Conservation (phyloP, 495 filamentous ascomycete species). For the Aspergillus indologenus region DNA sequence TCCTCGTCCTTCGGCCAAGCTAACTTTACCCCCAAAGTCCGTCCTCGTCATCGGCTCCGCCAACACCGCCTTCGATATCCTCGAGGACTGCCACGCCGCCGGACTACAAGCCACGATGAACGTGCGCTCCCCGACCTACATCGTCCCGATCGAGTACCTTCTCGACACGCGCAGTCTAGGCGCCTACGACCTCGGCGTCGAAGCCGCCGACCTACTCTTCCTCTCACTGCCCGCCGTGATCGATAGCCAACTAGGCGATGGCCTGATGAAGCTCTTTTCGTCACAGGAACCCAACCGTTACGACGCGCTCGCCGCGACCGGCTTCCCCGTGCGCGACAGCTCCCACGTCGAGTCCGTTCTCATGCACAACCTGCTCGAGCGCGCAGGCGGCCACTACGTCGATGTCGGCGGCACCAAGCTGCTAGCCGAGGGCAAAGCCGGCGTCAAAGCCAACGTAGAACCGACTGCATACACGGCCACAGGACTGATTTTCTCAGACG, state of each 20-base stretch:
- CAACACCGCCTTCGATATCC: conserved; percentile 48
- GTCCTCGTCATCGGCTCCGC: conserved; percentile 43
- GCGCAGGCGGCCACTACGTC: conserved; percentile 37
- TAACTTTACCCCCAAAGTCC: conserved; percentile 19
- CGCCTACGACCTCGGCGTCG: conserved; percentile 22
- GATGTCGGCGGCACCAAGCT: conserved; percentile 36
- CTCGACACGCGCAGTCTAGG: conserved; percentile 19
- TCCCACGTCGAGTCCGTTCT: conserved; percentile 11
- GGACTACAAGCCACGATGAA: conserved; percentile 40
- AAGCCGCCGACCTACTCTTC: conserved; percentile 18
- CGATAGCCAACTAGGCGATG: conserved; percentile 18
- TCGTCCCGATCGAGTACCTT: conserved; percentile 28
- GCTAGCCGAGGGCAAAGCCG: conserved; percentile 29
- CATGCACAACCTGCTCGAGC: conserved; percentile 24
- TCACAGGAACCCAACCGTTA: conserved; percentile 21
- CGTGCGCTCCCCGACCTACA: conserved; percentile 33
- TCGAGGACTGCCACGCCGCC: conserved; percentile 40
- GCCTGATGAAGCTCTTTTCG: conserved; percentile 14
- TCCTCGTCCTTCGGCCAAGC: neutral
- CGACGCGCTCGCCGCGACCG: conserved; percentile 14
- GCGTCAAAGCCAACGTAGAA: conserved; percentile 27
- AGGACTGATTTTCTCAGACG: conserved; percentile 34
- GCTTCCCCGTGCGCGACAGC: conserved; percentile 26
- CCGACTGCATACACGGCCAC: conserved; percentile 28
- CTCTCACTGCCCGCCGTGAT: conserved; percentile 14